Base-by-base conservation (phyloP, 768 basidiomycete species). In the Amanita exitialis region DNA sequence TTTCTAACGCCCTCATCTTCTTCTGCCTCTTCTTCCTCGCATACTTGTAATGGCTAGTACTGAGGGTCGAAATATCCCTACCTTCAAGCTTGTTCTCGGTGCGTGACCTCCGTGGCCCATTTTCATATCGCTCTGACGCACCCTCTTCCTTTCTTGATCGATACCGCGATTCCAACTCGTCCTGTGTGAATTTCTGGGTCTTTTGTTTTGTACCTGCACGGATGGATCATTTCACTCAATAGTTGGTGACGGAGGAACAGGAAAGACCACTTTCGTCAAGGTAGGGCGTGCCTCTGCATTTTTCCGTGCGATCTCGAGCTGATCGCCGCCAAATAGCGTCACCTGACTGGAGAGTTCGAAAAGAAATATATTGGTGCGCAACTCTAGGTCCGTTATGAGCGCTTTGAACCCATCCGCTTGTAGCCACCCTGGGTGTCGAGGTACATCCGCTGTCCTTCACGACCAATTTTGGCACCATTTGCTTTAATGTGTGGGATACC, bases 401-500 rank as follows among this genome's bases (percentile, higher is more conserved):
- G 16, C 6, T 34, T 18, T 35, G 44, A 41, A 39, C 46, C 56
- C 41, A 52, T 53, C 39, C 21, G 6, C 51, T 38, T 53, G 34
- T 69, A 98, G 96, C 96, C 64, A 99, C 96, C 52, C 89, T 99
- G 54, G 96, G 96, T 79, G 96, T 98, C 61, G 96, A 99, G 70
- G 96, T 99, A 43, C 96, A 98, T 74, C 96, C 96, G 55, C 77
- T 99, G 51, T 68, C 77, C 41, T 99, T 99, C 80, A 75, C 88
- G 60, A 99, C 96, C 77, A 98, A 98, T 82, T 98, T 88, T 62
- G 96, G 96, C 61, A 95, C 86, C 36, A 92, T 99, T 75, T 89
- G 89, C 75, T 99, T 99, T 82, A 98, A 98, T 66, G 95, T 97
- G 49, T 99, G 96, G 96, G 96, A 99, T 69, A 99, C 96, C 28